These are phyloP conservation scores for Entomortierella parvispora DNA, from an alignment of 192 early-diverging fungal species.

Conservation along the genomic window DNA sequence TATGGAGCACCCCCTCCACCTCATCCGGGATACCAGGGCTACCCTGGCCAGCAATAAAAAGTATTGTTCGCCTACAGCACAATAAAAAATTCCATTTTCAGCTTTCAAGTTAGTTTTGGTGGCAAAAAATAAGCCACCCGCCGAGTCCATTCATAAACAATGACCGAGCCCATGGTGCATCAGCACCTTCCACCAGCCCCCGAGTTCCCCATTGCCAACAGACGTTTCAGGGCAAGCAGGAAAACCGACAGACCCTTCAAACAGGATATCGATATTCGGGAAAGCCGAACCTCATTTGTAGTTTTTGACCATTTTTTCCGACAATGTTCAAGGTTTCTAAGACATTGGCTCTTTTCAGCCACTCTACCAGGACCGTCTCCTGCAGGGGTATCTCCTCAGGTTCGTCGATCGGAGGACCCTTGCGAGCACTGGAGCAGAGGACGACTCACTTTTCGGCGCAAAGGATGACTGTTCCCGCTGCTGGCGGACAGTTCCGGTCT, in stretches of 20 bases:
- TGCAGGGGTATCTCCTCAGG: conserved; percentile 21
- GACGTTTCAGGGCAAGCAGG: too few relatives aligned
- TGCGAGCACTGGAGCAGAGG: conserved; percentile 3
- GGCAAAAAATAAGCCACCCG: neutral
- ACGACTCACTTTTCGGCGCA: neutral
- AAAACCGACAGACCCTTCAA: neutral
- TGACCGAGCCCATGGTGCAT: neutral
- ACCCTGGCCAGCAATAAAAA: conserved; percentile 23
- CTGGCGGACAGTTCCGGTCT: conserved; percentile 24
- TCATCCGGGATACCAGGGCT: conserved; percentile 28
- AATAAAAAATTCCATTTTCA: neutral
- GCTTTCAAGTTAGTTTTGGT: neutral
- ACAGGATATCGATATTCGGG: neutral
- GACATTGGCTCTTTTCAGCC: conserved; percentile 25
- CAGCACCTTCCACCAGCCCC: neutral
- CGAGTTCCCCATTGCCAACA: too few relatives aligned
- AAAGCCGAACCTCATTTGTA: neutral
- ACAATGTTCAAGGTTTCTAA: conserved; percentile 35
- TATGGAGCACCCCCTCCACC: conserved; percentile 43
- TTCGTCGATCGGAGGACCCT: neutral
- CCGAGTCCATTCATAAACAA: neutral
- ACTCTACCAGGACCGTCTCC: conserved; percentile 1
- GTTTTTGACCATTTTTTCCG: neutral
- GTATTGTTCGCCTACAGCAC: neutral
- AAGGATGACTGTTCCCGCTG: neutral